These are phyloP conservation scores for Gliomastix tumulicola DNA, from an alignment of 2,329 filamentous ascomycete genomes.

Conservation along the genomic window DNA sequence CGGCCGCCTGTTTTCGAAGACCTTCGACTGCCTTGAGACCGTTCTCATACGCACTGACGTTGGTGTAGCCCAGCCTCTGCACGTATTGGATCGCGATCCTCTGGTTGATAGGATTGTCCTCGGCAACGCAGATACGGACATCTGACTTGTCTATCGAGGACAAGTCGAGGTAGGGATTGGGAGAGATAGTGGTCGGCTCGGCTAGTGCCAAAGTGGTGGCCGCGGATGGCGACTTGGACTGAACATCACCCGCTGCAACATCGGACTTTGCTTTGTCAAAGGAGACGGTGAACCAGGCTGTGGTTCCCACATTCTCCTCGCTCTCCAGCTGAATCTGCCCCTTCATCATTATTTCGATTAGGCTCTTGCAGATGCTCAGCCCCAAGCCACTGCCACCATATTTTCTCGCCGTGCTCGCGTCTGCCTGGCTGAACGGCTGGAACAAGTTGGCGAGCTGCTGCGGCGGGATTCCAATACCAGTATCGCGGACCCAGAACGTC, in stretches of 20 bases:
- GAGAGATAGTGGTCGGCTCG: slow-evolving; percentile 11
- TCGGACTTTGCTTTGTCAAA: slow-evolving; percentile 74
- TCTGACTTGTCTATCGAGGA: slow-evolving; percentile 68
- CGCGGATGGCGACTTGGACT: slow-evolving; percentile 26
- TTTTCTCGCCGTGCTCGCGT: slow-evolving; percentile 81
- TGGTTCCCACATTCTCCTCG: slow-evolving; percentile 62
- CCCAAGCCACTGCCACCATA: slow-evolving; percentile 90
- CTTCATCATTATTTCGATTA: slow-evolving; percentile 88
- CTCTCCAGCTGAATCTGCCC: slow-evolving; percentile 80
- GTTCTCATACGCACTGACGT: slow-evolving; percentile 83
- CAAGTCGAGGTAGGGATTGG: slow-evolving; percentile 54
- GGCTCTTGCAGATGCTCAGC: slow-evolving; percentile 87
- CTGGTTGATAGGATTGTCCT: slow-evolving; percentile 93
- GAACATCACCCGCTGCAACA: slow-evolving; percentile 49
- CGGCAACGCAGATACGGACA: slow-evolving; percentile 84
- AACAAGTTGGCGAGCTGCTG: slow-evolving; percentile 82
- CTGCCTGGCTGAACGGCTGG: slow-evolving; percentile 87
- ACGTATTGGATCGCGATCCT: slow-evolving; percentile 91
- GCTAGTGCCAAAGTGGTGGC: too few relatives aligned
- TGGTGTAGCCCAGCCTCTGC: slow-evolving; percentile 72
- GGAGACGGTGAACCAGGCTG: slow-evolving; percentile 70
- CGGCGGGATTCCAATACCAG: slow-evolving; percentile 82
- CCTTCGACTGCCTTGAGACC: slow-evolving; percentile 84
- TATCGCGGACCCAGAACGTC: slow-evolving; percentile 82
- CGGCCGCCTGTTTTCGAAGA: slow-evolving; percentile 62